A percentile compares a stretch with the other conserved stretches of the same genome.
phyloP scores from a whole-genome alignment of 306 rosid genomes.

The Cicer chorassanicum region DNA sequence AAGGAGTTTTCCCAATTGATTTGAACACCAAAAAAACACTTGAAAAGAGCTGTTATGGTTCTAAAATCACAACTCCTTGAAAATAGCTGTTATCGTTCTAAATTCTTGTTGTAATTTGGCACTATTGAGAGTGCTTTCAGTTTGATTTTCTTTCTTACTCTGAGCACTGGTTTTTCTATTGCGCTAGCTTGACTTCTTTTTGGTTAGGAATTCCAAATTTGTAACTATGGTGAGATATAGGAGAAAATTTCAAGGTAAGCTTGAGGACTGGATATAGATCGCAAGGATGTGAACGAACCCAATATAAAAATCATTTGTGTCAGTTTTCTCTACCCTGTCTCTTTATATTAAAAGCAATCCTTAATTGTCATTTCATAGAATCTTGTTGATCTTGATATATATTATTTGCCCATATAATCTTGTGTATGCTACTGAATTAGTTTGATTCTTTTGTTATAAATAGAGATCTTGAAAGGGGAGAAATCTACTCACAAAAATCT shows the following conservation, averaged over 20 bases:
- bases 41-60: not conserved
- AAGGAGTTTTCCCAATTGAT: not conserved
- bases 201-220: not conserved
- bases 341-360: not conserved
- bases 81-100: not conserved
- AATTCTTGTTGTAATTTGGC: not conserved
- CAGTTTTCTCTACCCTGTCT: not conserved
- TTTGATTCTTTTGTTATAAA: not conserved
- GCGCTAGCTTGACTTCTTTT: not conserved
- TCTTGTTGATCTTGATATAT: not conserved
- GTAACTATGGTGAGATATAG: not conserved
- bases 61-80: not conserved
- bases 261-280: slow-evolving; percentile 1
- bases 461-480: not conserved
- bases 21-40: not conserved
- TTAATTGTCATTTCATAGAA: not conserved
- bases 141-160: not conserved
- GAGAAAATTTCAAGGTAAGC: not conserved
- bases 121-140: not conserved
- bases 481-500: not conserved
- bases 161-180: not conserved
- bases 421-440: not conserved
- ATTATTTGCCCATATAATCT: not conserved
- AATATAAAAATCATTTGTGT: not conserved
- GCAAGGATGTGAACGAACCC: not conserved